These are phyloP conservation scores for Sporothrix dimorphospora DNA, from an alignment of 2,329 filamentous ascomycete species.

Conservation along the genomic window DNA sequence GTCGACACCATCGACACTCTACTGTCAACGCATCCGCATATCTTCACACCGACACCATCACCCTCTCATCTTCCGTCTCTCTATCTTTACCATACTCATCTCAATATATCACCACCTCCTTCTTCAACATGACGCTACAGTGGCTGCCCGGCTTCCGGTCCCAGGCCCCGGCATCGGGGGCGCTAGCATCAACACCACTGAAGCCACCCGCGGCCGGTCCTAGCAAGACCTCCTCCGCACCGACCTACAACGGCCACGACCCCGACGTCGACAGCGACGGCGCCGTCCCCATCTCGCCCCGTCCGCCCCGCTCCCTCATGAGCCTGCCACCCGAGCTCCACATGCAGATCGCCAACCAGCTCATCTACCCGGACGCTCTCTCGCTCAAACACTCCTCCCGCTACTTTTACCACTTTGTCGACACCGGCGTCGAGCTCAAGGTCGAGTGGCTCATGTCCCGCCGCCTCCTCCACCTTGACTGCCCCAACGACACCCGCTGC, in stretches of 20 bases:
- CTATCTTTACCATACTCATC: not conserved
- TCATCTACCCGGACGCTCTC: constrained; percentile 71
- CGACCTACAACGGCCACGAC: not conserved
- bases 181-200: not conserved
- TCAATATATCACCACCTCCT: not conserved
- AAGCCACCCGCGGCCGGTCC: not conserved
- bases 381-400: constrained; percentile 68
- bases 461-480: constrained; percentile 64
- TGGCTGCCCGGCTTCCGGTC: constrained; percentile 15
- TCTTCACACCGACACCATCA: not conserved
- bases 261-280: not conserved
- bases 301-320: constrained; percentile 43
- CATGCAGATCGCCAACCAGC: constrained; percentile 60
- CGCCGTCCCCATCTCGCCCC: not conserved
- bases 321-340: constrained; percentile 69
- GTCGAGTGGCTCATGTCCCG: constrained; percentile 71
- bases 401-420: constrained; percentile 65
- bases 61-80: not conserved
- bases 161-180: not conserved
- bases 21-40: not conserved
- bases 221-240: not conserved
- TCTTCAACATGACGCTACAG: not conserved
- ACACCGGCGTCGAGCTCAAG: constrained; percentile 67
- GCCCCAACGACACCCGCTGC: constrained; percentile 61
- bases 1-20: not conserved